Percentiles rank a stretch among this genome's conserved stretches.
Conservation (phyloP, 2,329 filamentous ascomycete genomes). For the Zasmidium angulare region DNA sequence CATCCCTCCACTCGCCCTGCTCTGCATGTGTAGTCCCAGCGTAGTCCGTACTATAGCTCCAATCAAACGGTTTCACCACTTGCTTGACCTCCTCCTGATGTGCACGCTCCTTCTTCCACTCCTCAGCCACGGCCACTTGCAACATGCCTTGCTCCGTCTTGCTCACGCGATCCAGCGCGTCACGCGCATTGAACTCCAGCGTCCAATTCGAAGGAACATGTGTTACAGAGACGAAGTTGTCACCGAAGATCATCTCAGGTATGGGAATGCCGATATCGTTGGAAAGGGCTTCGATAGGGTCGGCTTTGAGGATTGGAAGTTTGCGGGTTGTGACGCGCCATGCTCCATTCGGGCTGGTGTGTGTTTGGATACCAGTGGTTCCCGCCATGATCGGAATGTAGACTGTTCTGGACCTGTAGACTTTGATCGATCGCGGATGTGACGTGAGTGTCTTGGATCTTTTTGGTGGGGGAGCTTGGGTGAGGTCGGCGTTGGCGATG, state of each 20-base stretch:
- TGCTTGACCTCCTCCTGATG: conserved; percentile 85
- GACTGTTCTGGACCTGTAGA: background rate
- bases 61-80: conserved; percentile 94
- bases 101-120: conserved; percentile 75
- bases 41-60: conserved; percentile 94
- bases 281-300: conserved; percentile 83
- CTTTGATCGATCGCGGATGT: background rate
- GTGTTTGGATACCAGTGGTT: conserved; percentile 14
- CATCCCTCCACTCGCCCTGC: conserved; percentile 9
- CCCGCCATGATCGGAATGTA: conserved; percentile 15
- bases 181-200: conserved; percentile 78
- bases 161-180: conserved; percentile 86
- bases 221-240: conserved; percentile 77
- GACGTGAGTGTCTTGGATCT: conserved; percentile 1
- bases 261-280: conserved; percentile 77
- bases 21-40: conserved; percentile 60
- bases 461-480: conserved; percentile 1
- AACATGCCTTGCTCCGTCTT: conserved; percentile 91
- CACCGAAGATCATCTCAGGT: conserved; percentile 99
- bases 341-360: conserved; percentile 28
- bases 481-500: conserved; percentile 5
- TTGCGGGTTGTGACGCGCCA: conserved; percentile 73
- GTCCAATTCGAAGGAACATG: conserved; percentile 76
- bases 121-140: conserved; percentile 86
- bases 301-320: conserved; percentile 89